Evolutionary conservation across 148 eudicot species (phyloP).

Genomic region (Vaccinium vitisidaea): DNA sequence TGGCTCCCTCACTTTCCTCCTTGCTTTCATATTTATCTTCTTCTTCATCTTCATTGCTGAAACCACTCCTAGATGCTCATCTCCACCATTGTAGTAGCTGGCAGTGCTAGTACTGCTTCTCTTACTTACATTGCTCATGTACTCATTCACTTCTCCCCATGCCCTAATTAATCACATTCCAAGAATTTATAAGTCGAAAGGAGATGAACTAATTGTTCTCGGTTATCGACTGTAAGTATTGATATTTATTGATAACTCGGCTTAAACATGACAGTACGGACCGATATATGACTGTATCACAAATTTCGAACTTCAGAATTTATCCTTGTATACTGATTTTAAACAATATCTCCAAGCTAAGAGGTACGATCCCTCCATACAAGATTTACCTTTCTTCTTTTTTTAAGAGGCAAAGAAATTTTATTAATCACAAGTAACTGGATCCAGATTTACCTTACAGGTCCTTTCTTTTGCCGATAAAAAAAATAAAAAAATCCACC

Average conservation of each 20-base stretch:
- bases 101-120: not conserved
- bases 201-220: no score
- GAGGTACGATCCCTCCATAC: not conserved
- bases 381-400: not conserved
- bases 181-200: not conserved
- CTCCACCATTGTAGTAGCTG: conserved; percentile 14
- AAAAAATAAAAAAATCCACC: no score
- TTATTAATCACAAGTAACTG: no score
- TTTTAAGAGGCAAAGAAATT: no score
- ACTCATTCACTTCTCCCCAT: conserved; percentile 46
- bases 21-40: conserved; percentile 53
- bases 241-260: not conserved
- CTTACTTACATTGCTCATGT: conserved; percentile 18
- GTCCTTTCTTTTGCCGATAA: no score
- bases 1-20: conserved; percentile 81
- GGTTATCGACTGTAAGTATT: no score
- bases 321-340: no score
- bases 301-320: no score
- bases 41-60: conserved; percentile 65
- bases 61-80: conserved; percentile 31
- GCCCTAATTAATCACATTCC: conserved; percentile 25
- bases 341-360: not conserved
- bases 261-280: no score
- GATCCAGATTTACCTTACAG: no score
- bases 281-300: no score